phyloP scores from a whole-genome alignment of 2,329 filamentous ascomycete genomes.

The Penicillium glabrum region DNA sequence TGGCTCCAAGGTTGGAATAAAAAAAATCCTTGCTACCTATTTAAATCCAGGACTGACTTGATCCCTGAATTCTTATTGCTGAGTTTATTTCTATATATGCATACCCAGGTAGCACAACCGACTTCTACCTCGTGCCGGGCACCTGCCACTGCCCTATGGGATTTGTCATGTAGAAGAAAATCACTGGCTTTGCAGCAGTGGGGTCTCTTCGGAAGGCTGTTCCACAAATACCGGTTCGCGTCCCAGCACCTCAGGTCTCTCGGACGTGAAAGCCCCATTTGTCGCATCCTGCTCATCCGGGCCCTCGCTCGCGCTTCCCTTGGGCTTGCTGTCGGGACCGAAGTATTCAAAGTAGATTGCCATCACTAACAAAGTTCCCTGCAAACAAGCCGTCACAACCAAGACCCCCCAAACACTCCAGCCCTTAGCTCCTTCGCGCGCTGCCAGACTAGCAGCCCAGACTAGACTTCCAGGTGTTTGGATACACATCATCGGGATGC shows the following conservation, averaged over 20 bases:
- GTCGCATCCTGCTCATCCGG: slow-evolving; percentile 16
- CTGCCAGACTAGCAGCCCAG: slow-evolving; percentile 81
- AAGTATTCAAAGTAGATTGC: slow-evolving; percentile 68
- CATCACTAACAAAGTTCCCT: slow-evolving; percentile 78
- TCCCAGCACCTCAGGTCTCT: not conserved
- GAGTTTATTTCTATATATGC: not conserved
- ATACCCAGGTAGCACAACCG: not conserved
- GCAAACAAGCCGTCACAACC: slow-evolving; percentile 79
- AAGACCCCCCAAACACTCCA: slow-evolving; percentile 98
- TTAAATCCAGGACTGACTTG: not conserved
- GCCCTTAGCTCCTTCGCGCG: slow-evolving; percentile 73
- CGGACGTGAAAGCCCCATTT: slow-evolving; percentile 3
- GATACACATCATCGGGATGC: slow-evolving; percentile 97
- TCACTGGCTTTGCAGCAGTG: slow-evolving; percentile 32
- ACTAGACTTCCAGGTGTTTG: slow-evolving; percentile 91
- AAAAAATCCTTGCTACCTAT: not conserved
- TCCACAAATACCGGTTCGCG: slow-evolving; percentile 8
- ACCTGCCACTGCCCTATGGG: not conserved
- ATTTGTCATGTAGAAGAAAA: not conserved
- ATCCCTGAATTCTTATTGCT: not conserved
- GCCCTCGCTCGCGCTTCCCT: not conserved
- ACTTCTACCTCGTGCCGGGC: not conserved
- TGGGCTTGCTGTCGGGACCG: slow-evolving; percentile 45
- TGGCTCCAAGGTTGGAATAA: not conserved
- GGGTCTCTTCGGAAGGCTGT: slow-evolving; percentile 35